Conservation (phyloP, 2,329 filamentous ascomycete genomes). For the Pseudomassariella vexata region DNA sequence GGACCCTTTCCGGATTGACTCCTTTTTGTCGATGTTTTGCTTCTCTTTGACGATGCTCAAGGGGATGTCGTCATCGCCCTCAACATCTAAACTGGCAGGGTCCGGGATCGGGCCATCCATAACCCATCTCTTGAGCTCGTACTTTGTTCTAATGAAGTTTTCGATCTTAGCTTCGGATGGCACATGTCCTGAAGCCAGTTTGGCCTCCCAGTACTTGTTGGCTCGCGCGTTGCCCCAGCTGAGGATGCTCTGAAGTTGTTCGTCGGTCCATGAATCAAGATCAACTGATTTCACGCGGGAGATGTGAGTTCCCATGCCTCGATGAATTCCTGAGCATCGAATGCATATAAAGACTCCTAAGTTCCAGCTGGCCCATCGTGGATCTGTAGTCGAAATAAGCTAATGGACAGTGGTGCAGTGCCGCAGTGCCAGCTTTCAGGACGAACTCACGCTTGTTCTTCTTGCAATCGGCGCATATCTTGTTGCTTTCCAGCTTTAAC, state of each 20-base stretch:
- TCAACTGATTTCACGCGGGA: constrained; percentile 97
- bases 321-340: constrained; percentile 95
- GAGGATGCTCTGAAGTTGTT: constrained; percentile 89
- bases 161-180: constrained; percentile 98
- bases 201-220: constrained; percentile 99
- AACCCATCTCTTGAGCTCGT: constrained; percentile 98
- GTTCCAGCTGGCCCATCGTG: constrained; percentile 99
- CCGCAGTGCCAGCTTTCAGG: background rate
- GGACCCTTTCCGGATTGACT: constrained; percentile 55
- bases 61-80: constrained; percentile 78
- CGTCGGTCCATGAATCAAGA: constrained; percentile 96
- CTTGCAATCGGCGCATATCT: constrained; percentile 97
- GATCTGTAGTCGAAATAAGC: constrained; percentile 52
- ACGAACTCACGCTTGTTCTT: constrained; percentile 86
- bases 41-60: constrained; percentile 61
- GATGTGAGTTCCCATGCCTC: constrained; percentile 98
- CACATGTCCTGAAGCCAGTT: constrained; percentile 82
- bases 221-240: constrained; percentile 94
- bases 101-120: constrained; percentile 96
- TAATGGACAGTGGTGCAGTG: constrained; percentile 1
- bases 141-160: constrained; percentile 99
- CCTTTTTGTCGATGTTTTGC: constrained; percentile 55
- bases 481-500: constrained; percentile 91
- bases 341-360: constrained; percentile 97
- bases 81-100: constrained; percentile 76